Conservation (phyloP, 2,329 filamentous ascomycete genomes). For the Paecilomyces sp. region DNA sequence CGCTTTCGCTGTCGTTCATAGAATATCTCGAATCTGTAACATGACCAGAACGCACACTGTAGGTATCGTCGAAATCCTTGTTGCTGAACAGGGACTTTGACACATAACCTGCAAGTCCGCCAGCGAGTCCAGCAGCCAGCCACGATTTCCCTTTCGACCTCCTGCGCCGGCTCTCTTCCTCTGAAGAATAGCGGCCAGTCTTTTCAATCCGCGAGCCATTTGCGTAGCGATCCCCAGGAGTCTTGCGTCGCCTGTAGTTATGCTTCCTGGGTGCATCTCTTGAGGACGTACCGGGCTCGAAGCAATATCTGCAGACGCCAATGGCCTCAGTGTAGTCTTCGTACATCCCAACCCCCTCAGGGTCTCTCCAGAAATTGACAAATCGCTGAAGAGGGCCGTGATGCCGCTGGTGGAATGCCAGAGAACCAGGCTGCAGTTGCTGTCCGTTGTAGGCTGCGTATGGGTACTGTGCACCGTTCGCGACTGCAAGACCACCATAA, state of each 20-base stretch:
- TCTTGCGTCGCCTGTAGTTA: constrained; percentile 41
- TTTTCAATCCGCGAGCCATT: constrained; percentile 49
- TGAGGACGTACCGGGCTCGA: constrained; percentile 52
- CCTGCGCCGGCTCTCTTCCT: constrained; percentile 41
- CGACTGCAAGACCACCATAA: constrained; percentile 30
- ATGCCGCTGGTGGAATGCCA: constrained; percentile 47
- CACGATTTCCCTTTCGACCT: constrained; percentile 42
- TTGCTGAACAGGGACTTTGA: constrained; percentile 48
- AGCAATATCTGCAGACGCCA: constrained; percentile 59
- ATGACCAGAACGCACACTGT: constrained; percentile 51
- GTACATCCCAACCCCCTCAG: constrained; percentile 58
- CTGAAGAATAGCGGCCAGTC: constrained; percentile 51
- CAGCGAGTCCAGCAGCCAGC: constrained; percentile 48
- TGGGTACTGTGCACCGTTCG: constrained; percentile 16
- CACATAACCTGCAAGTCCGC: constrained; percentile 49
- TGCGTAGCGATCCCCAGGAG: constrained; percentile 40
- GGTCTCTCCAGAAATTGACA: constrained; percentile 56
- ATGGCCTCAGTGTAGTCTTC: constrained; percentile 63
- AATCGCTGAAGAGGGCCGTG: constrained; percentile 50
- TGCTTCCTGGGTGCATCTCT: constrained; percentile 55
- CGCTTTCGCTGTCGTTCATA: constrained; percentile 19
- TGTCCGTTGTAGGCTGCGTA: constrained; percentile 15
- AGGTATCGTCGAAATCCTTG: constrained; percentile 54
- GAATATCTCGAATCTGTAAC: constrained; percentile 20
- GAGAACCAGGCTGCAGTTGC: constrained; percentile 19